Evolutionary conservation across 257 asterid species (phyloP).

Genomic region (Thymus mandschuricus): DNA sequence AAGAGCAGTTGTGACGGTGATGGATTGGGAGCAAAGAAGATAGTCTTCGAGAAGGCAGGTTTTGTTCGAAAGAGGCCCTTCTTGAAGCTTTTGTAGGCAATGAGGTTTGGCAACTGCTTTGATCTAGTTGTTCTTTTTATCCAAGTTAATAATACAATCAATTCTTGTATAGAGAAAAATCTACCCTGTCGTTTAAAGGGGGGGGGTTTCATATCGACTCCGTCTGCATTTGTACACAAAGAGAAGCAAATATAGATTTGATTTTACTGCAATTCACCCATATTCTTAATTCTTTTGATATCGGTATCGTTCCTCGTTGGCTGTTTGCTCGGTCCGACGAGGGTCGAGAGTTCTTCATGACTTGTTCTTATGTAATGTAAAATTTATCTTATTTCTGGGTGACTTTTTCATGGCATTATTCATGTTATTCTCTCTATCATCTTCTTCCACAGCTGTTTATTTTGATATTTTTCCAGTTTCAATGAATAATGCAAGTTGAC

Average conservation of each 20-base stretch:
- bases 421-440: neutral
- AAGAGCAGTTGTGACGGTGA: constrained; percentile 28
- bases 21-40: constrained; percentile 14
- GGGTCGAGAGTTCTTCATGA: neutral
- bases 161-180: constrained; percentile 66
- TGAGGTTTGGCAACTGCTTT: constrained; percentile 28
- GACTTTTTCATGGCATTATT: neutral
- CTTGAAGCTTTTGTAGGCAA: constrained; percentile 33
- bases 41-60: constrained; percentile 36
- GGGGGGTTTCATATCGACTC: constrained; percentile 45
- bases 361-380: constrained; percentile 5
- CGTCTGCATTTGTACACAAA: constrained; percentile 51
- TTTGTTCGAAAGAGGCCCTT: constrained; percentile 39
- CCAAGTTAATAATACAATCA: constrained; percentile 37
- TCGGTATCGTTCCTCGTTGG: neutral
- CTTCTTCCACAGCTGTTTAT: neutral
- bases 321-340: neutral
- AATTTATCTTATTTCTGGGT: neutral
- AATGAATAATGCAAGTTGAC: neutral
- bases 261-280: constrained; percentile 26
- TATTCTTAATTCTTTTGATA: neutral
- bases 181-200: constrained; percentile 56
- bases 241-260: constrained; percentile 53
- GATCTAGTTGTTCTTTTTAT: constrained; percentile 35
- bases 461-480: neutral